A percentile compares a stretch with the other conserved stretches of the same genome.
Conservation (phyloP, 2,329 filamentous ascomycete genomes). For the Botrytis tulipae region DNA sequence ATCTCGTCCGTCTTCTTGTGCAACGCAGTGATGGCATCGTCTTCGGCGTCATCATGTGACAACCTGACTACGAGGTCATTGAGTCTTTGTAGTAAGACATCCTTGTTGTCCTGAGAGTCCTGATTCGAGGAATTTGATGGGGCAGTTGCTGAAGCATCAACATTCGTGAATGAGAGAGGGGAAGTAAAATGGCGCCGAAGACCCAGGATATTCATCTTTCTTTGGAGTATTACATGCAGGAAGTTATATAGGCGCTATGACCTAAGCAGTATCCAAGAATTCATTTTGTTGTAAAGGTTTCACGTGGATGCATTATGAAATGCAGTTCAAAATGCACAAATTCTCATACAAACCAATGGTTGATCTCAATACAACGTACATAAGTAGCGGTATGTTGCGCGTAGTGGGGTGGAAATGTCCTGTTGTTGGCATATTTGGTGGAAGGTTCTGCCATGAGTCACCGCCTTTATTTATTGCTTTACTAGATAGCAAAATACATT, state of each 20-base stretch:
- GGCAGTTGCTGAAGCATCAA: not conserved
- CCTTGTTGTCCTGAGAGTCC: slow-evolving; percentile 37
- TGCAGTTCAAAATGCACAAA: slow-evolving; percentile 10
- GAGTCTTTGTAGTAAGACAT: slow-evolving; percentile 39
- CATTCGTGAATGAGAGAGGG: slow-evolving; percentile 19
- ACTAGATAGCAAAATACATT: not conserved
- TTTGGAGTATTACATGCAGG: slow-evolving; percentile 12
- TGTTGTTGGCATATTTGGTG: not conserved
- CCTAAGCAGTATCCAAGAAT: slow-evolving; percentile 11
- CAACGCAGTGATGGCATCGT: slow-evolving; percentile 37
- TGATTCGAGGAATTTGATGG: slow-evolving; percentile 18
- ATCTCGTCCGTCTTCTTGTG: slow-evolving; percentile 42
- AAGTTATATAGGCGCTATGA: slow-evolving; percentile 15
- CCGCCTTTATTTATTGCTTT: slow-evolving; percentile 6
- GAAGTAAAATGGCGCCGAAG: slow-evolving; percentile 34
- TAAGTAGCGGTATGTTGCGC: slow-evolving; percentile 1
- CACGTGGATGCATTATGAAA: slow-evolving; percentile 16
- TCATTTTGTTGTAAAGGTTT: slow-evolving; percentile 15
- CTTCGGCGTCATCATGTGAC: slow-evolving; percentile 34
- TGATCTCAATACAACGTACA: slow-evolving; percentile 6
- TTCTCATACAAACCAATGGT: slow-evolving; percentile 13
- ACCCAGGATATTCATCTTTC: slow-evolving; percentile 17
- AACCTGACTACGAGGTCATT: slow-evolving; percentile 38
- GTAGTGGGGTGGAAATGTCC: slow-evolving; percentile 9
- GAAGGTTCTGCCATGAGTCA: not conserved